These are phyloP conservation scores for Poa pratensis DNA, from an alignment of 176 grass and related monocot genomes.

Conservation along the genomic window DNA sequence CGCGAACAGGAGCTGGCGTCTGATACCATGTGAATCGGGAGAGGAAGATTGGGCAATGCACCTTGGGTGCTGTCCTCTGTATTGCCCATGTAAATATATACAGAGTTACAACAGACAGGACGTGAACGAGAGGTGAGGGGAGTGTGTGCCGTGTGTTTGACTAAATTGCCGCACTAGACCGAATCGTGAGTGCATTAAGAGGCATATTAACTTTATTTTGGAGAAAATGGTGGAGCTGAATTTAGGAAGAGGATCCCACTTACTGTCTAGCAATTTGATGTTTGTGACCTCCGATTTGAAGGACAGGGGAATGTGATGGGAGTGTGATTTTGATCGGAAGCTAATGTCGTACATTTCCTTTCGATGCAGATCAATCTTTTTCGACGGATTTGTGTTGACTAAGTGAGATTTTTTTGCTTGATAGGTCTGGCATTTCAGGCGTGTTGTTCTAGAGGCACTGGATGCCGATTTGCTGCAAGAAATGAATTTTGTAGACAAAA, in stretches of 20 bases:
- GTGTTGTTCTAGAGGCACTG: constrained; percentile 83
- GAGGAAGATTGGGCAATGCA: too few species aligned
- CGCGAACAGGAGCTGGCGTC: too few species aligned
- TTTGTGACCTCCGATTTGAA: not conserved
- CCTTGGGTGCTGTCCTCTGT: too few species aligned
- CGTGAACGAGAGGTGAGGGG: too few species aligned
- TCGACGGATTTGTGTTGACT: constrained; percentile 18
- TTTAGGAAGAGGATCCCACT: constrained; percentile 2
- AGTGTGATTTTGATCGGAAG: not conserved
- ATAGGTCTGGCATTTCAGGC: constrained; percentile 97
- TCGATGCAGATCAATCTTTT: not conserved
- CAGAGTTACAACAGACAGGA: too few species aligned
- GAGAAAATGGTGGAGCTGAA: not conserved
- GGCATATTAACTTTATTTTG: not conserved
- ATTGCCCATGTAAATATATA: too few species aligned
- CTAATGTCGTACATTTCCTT: constrained; percentile 31
- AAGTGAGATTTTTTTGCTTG: constrained; percentile 21
- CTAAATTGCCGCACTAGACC: too few species aligned
- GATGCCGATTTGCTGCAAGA: constrained; percentile 71
- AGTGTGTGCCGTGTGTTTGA: too few species aligned
- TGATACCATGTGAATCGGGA: too few species aligned
- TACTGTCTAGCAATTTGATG: not conserved
- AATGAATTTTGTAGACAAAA: constrained; percentile 68
- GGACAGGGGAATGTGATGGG: not conserved
- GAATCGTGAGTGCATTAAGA: too few species aligned